Evolutionary conservation across 768 basidiomycete species (phyloP), one percentile per base, ranked within the genome.

Genomic region (Xerocomellus intermedius): DNA sequence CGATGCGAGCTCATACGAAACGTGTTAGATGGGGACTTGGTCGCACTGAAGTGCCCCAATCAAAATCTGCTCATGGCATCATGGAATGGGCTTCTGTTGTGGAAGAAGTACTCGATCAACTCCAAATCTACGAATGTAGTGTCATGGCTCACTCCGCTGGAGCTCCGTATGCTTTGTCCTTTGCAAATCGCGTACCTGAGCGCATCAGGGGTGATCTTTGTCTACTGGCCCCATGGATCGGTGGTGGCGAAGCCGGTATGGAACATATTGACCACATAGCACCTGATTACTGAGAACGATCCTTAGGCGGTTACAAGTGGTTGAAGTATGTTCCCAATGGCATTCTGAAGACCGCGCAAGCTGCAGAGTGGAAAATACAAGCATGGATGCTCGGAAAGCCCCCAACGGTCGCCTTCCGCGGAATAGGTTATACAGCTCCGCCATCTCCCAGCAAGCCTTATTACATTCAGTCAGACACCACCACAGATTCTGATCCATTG

Each of bases 311-410:
- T 16, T 98, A 97, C 75, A 94, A 89, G 66, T 98, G 94, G 94
- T 80, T 99, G 49, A 96, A 94, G 72, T 98, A 94, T 67, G 90
- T 99, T 7, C 96, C 96, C 1, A 91, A 90, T 56, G 86, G 90
- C 28, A 83, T 99, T 37, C 77, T 99, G 59, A 94, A 91, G 75
- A 94, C 94, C 0, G 96, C 94, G 1, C 94, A 96, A 70, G 91
- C 94, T 5, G 96, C 96, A 0, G 96, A 99, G 67, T 98, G 94
- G 94, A 93, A 89, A 70, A 78, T 98, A 42, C 94, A 97, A 66
- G 90, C 91, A 0, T 98, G 95, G 91, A 91, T 92, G 86, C 82
- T 99, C 30, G 97, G 96, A 59, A 98, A 98, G 65, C 91, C 93
- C 17, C 95, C 94, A 10, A 85, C 87, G 2, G 77, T 93, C 39